These are phyloP conservation scores for Aeminium ludgeri DNA, from an alignment of 495 filamentous ascomycete species.

Conservation along the genomic window DNA sequence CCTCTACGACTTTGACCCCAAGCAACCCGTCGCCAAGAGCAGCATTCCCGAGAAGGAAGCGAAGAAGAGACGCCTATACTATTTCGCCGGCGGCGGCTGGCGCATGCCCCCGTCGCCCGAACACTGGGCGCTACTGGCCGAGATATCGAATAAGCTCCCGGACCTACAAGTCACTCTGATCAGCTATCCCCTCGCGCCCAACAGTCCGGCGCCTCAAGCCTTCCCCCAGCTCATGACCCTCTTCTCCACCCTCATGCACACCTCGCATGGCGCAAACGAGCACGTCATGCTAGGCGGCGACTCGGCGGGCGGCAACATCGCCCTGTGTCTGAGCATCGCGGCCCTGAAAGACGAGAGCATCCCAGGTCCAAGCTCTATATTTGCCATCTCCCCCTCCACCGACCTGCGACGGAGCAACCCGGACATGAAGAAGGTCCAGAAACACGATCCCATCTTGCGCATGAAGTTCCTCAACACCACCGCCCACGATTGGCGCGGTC, in stretches of 20 bases:
- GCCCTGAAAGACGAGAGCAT: slow-evolving; percentile 11
- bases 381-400: slow-evolving; percentile 26
- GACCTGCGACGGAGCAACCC: slow-evolving; percentile 26
- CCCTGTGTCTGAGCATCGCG: slow-evolving; percentile 22
- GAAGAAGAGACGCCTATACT: slow-evolving; percentile 20
- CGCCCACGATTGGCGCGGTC: slow-evolving; percentile 22
- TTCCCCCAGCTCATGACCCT: slow-evolving; percentile 17
- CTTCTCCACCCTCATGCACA: slow-evolving; percentile 15
- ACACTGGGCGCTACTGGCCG: slow-evolving; percentile 24
- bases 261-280: slow-evolving; percentile 12
- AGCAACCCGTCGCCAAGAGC: not conserved
- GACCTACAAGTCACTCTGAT: slow-evolving; percentile 15
- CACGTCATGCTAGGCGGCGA: slow-evolving; percentile 20
- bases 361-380: slow-evolving; percentile 11
- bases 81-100: slow-evolving; percentile 27
- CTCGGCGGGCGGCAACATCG: slow-evolving; percentile 23
- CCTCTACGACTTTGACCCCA: slow-evolving; percentile 21
- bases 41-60: not conserved
- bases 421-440: slow-evolving; percentile 18
- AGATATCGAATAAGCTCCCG: slow-evolving; percentile 16
- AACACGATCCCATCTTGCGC: slow-evolving; percentile 26
- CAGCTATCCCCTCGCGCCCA: slow-evolving; percentile 22
- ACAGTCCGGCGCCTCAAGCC: slow-evolving; percentile 16
- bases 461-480: slow-evolving; percentile 18
- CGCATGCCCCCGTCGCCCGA: slow-evolving; percentile 19